Evolutionary conservation across 495 filamentous ascomycete genomes (phyloP).

Genomic region (Trichoderma erinaceum): DNA sequence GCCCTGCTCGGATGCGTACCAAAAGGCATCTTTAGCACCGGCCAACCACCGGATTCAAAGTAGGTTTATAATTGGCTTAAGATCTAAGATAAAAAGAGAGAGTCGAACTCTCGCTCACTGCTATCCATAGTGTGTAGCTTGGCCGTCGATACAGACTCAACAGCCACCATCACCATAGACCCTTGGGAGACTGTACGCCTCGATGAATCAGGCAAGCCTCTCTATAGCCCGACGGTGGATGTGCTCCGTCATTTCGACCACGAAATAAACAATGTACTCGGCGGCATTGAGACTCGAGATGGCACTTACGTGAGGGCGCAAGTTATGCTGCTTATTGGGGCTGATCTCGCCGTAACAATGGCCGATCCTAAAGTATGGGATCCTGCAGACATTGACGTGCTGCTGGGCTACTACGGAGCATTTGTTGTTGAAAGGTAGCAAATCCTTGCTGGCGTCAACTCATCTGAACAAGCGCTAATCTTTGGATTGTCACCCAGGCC

Average conservation of each 20-base stretch:
- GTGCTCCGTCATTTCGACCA: conserved; percentile 86
- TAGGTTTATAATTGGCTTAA: conserved; percentile 67
- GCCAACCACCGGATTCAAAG: conserved; percentile 59
- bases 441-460: not conserved
- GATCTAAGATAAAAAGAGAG: conserved; percentile 22
- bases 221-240: conserved; percentile 81
- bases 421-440: conserved; percentile 82
- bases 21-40: conserved; percentile 78
- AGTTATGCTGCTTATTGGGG: conserved; percentile 72
- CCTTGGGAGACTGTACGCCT: conserved; percentile 32
- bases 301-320: conserved; percentile 50
- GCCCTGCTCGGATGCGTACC: conserved; percentile 76
- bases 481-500: not conserved
- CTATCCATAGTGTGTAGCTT: conserved; percentile 2
- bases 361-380: conserved; percentile 65
- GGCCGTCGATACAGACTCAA: conserved; percentile 40
- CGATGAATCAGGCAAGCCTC: conserved; percentile 57
- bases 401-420: conserved; percentile 77
- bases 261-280: conserved; percentile 74
- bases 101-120: conserved; percentile 1
- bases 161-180: conserved; percentile 17
- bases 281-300: conserved; percentile 61
- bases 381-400: conserved; percentile 74
- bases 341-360: conserved; percentile 86
- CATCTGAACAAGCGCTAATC: not conserved